A percentile compares a stretch with the other conserved stretches of the same genome.
Evolutionary conservation across 2,329 filamentous ascomycete genomes (phyloP).

Genomic region (Chalaropsis thielavioides): DNA sequence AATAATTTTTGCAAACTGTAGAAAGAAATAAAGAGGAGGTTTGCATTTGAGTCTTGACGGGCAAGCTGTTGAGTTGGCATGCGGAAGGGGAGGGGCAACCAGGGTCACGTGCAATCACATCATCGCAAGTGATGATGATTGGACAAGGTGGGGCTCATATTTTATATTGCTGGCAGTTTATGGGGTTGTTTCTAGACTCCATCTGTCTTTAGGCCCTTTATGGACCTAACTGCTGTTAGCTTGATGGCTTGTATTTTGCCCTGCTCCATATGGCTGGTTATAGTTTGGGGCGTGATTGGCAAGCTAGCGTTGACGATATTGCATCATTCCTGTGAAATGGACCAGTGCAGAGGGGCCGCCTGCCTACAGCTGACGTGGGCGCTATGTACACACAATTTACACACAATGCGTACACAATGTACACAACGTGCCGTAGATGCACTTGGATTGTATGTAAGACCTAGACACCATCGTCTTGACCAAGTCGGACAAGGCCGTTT

Average conservation of each 20-base stretch:
- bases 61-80: background rate
- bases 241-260: background rate
- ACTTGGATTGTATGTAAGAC: too few relatives aligned
- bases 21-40: background rate
- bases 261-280: background rate
- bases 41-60: background rate
- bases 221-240: background rate
- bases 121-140: slow-evolving; percentile 14
- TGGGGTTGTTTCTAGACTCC: background rate
- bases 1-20: background rate
- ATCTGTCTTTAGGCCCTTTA: background rate
- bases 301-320: background rate
- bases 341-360: background rate
- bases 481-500: too few relatives aligned
- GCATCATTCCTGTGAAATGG: background rate
- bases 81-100: slow-evolving; percentile 6
- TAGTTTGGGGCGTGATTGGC: background rate
- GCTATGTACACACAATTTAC: background rate
- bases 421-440: too few relatives aligned
- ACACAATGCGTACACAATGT: background rate
- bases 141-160: slow-evolving; percentile 15
- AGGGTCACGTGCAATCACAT: slow-evolving; percentile 17
- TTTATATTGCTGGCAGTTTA: background rate
- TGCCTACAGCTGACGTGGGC: background rate
- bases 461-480: too few relatives aligned